phyloP scores from a whole-genome alignment of 495 filamentous ascomycete species.

The Tetracladium setigerum region DNA sequence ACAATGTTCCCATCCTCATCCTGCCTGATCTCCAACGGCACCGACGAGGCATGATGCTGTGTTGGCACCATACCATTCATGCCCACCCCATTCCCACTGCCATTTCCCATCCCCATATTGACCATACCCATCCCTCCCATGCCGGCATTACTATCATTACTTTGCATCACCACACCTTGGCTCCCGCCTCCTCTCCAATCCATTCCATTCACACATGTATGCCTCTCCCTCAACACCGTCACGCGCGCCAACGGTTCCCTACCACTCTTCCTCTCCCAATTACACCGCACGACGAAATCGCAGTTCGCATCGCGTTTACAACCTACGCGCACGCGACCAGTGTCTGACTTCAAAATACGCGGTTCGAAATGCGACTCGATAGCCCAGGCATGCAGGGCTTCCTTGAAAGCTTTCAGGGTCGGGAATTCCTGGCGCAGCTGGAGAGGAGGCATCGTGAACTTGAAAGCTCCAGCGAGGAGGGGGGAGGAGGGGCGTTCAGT shows the following conservation, averaged over 20 bases:
- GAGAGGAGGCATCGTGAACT: slow-evolving; percentile 26
- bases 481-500: neutral
- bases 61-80: neutral
- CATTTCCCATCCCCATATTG: neutral
- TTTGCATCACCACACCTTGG: neutral
- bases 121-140: neutral
- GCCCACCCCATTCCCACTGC: neutral
- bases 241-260: slow-evolving; percentile 25
- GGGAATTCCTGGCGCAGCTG: slow-evolving; percentile 29
- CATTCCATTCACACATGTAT: slow-evolving; percentile 26
- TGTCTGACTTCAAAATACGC: slow-evolving; percentile 32
- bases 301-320: slow-evolving; percentile 29
- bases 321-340: slow-evolving; percentile 30
- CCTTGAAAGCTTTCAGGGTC: slow-evolving; percentile 29
- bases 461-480: neutral
- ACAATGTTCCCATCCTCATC: slow-evolving; percentile 23
- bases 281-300: slow-evolving; percentile 31
- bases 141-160: neutral
- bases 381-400: slow-evolving; percentile 32
- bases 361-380: slow-evolving; percentile 35
- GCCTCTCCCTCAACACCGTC: slow-evolving; percentile 28
- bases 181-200: slow-evolving; percentile 8
- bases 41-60: neutral
- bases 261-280: slow-evolving; percentile 28
- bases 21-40: slow-evolving; percentile 17